A percentile compares a stretch with the other conserved stretches of the same genome.
phyloP scores from a whole-genome alignment of 805 yeast genomes.

The Metschnikowia matae region DNA sequence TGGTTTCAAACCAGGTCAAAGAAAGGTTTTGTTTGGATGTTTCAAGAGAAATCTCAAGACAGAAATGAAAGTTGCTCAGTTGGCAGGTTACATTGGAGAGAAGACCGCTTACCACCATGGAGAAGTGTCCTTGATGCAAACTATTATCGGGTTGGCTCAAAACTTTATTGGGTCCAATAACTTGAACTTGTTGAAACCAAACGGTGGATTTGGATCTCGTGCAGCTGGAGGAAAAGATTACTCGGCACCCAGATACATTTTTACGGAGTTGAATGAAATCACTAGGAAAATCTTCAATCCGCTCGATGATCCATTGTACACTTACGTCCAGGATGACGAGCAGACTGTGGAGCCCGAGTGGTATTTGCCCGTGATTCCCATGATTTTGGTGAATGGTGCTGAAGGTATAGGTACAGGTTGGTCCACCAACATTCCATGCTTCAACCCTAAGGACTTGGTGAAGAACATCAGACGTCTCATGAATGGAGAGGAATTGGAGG shows the following conservation, averaged over 20 bases:
- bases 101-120: slow-evolving; percentile 95
- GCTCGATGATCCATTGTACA: slow-evolving; percentile 71
- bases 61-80: slow-evolving; percentile 86
- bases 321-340: slow-evolving; percentile 88
- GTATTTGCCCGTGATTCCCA: slow-evolving; percentile 92
- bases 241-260: slow-evolving; percentile 96
- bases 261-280: slow-evolving; percentile 73
- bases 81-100: slow-evolving; percentile 86
- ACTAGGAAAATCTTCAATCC: slow-evolving; percentile 75
- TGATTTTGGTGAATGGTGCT: slow-evolving; percentile 90
- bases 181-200: slow-evolving; percentile 77
- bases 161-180: slow-evolving; percentile 92
- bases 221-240: slow-evolving; percentile 97
- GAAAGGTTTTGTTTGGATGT: slow-evolving; percentile 86
- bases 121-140: slow-evolving; percentile 80
- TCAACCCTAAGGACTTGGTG: slow-evolving; percentile 81
- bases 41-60: slow-evolving; percentile 71
- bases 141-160: slow-evolving; percentile 92
- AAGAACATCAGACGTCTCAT: slow-evolving; percentile 67
- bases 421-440: slow-evolving; percentile 91
- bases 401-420: slow-evolving; percentile 99
- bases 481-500: slow-evolving; percentile 63
- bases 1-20: slow-evolving; percentile 96
- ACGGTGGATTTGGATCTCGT: slow-evolving; percentile 95
- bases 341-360: slow-evolving; percentile 92